Conservation (phyloP, 176 grass and related monocot species). For the Tillandsia leiboldiana region DNA sequence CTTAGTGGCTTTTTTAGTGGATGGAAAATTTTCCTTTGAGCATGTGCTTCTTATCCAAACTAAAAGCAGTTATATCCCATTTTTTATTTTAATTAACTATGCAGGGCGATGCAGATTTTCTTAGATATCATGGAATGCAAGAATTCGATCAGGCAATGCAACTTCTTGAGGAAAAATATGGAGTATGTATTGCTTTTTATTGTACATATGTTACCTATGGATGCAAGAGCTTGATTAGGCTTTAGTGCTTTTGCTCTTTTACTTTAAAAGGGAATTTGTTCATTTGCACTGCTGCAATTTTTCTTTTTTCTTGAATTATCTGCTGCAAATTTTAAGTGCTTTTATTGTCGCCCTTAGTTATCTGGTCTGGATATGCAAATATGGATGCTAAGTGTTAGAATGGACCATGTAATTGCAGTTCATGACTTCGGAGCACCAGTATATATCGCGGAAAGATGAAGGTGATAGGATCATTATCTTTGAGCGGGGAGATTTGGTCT, state of each 20-base stretch:
- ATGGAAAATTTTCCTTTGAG: neutral
- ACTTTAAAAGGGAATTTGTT: neutral
- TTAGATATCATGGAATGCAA: slow-evolving; percentile 73
- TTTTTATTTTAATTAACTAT: slow-evolving; percentile 5
- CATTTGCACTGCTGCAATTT: neutral
- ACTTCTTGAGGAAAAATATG: slow-evolving; percentile 81
- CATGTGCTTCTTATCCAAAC: slow-evolving; percentile 2
- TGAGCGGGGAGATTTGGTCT: slow-evolving; percentile 75
- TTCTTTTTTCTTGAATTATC: neutral
- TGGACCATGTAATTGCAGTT: slow-evolving; percentile 49
- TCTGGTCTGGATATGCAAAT: too few relatives aligned
- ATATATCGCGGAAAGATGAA: slow-evolving; percentile 86
- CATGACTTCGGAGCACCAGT: slow-evolving; percentile 91
- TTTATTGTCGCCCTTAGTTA: too few relatives aligned
- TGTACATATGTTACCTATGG: neutral
- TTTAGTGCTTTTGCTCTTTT: neutral
- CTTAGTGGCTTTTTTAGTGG: neutral
- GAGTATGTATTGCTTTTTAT: slow-evolving; percentile 34
- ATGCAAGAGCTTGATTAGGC: too few relatives aligned
- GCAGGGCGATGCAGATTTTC: slow-evolving; percentile 80
- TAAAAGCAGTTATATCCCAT: slow-evolving; percentile 12
- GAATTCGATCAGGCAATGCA: slow-evolving; percentile 89
- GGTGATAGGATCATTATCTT: slow-evolving; percentile 77
- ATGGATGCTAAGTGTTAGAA: too few relatives aligned
- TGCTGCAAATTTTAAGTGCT: too few relatives aligned